Percentiles rank a stretch among this genome's conserved stretches.
Evolutionary conservation across 768 basidiomycete genomes (phyloP).

Genomic region (Pulveroboletus sp.): DNA sequence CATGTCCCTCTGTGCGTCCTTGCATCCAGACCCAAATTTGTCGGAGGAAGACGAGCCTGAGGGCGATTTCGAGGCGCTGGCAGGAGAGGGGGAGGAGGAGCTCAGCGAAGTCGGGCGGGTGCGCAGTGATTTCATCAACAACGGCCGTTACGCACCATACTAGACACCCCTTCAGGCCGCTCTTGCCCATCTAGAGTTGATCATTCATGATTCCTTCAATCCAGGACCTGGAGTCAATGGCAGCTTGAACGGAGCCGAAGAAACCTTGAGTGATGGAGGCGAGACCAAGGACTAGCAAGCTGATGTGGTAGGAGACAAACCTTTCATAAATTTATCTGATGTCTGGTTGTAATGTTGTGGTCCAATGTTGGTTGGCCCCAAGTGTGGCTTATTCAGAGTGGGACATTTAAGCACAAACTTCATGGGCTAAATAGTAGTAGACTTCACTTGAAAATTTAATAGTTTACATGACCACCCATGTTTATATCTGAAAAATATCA

Average conservation of each 20-base stretch:
- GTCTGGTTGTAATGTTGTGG: background rate
- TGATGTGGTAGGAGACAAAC: background rate
- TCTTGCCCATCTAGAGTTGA: slow-evolving; percentile 76
- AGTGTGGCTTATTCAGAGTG: background rate
- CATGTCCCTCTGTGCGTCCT: slow-evolving; percentile 77
- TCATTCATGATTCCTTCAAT: slow-evolving; percentile 55
- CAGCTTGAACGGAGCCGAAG: slow-evolving; percentile 9
- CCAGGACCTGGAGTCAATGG: slow-evolving; percentile 15
- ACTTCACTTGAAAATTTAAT: too few relatives aligned
- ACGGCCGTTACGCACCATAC: slow-evolving; percentile 80
- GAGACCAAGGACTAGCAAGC: slow-evolving; percentile 9
- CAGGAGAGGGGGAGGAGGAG: slow-evolving; percentile 57
- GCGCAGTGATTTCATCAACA: slow-evolving; percentile 82
- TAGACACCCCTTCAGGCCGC: slow-evolving; percentile 71
- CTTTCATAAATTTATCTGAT: too few relatives aligned
- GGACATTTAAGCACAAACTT: background rate
- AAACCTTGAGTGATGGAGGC: slow-evolving; percentile 12
- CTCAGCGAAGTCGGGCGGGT: slow-evolving; percentile 88
- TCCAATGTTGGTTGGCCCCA: background rate
- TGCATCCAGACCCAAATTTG: slow-evolving; percentile 66
- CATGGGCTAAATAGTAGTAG: too few relatives aligned
- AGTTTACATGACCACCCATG: too few relatives aligned
- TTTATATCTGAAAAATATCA: too few relatives aligned
- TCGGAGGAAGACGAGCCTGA: slow-evolving; percentile 46
- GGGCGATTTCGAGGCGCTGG: slow-evolving; percentile 54